Conservation (phyloP, 2,329 filamentous ascomycete species). For the Falciphora oryzae region DNA sequence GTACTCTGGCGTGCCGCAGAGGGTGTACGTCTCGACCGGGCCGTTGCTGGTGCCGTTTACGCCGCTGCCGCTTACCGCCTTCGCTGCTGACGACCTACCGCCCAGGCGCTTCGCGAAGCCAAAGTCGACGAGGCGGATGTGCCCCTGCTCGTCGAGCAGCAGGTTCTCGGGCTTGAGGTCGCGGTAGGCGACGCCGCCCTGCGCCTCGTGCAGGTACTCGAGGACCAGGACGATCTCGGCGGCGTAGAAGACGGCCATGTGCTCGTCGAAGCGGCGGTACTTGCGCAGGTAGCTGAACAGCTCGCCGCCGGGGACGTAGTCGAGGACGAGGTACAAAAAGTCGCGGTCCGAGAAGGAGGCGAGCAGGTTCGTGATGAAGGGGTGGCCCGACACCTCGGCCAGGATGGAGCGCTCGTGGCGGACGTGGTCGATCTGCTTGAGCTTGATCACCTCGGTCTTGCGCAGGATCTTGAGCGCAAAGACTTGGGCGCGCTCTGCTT, state of each 20-base stretch:
- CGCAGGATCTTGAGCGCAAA: slow-evolving; percentile 77
- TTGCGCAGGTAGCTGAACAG: slow-evolving; percentile 78
- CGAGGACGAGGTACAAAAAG: slow-evolving; percentile 76
- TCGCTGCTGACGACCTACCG: slow-evolving; percentile 32
- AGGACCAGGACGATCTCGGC: slow-evolving; percentile 79
- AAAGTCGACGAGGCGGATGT: slow-evolving; percentile 80
- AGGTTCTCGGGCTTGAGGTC: slow-evolving; percentile 82
- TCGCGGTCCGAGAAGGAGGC: slow-evolving; percentile 76
- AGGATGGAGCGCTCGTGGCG: slow-evolving; percentile 77
- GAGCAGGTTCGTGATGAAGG: slow-evolving; percentile 75
- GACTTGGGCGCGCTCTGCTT: slow-evolving; percentile 57
- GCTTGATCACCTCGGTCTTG: slow-evolving; percentile 66
- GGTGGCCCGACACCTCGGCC: slow-evolving; percentile 70
- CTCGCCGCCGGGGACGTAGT: slow-evolving; percentile 79
- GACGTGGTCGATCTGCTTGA: slow-evolving; percentile 84
- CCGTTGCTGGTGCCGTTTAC: neutral
- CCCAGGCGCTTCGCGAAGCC: slow-evolving; percentile 78
- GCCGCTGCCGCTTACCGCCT: slow-evolving; percentile 18
- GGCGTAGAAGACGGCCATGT: slow-evolving; percentile 73
- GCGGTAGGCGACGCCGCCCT: slow-evolving; percentile 72
- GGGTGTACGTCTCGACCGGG: slow-evolving; percentile 68
- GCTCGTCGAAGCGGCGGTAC: slow-evolving; percentile 72
- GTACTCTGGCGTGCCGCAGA: slow-evolving; percentile 80
- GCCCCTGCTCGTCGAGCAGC: slow-evolving; percentile 68
- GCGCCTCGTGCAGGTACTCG: slow-evolving; percentile 72